Conservation (phyloP, 2,329 filamentous ascomycete genomes). For the Elsinoe arachidis region DNA sequence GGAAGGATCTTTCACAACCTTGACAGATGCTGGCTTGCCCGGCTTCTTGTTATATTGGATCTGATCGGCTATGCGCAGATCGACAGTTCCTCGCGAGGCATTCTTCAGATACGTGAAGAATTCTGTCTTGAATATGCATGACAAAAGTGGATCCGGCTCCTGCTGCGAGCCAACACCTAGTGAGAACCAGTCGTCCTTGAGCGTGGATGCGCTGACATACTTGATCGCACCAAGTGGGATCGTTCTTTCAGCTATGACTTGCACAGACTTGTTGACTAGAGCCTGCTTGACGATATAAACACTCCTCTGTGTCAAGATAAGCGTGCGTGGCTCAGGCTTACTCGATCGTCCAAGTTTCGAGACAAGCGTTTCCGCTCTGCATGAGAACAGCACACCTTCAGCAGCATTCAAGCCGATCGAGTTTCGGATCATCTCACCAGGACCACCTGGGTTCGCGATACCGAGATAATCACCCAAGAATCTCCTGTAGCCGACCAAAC, state of each 20-base stretch:
- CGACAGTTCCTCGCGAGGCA: conserved; percentile 69
- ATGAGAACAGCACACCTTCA: conserved; percentile 80
- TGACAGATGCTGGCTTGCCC: conserved; percentile 79
- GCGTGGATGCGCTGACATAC: conserved; percentile 68
- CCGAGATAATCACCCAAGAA: conserved; percentile 95
- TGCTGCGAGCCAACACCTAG: conserved; percentile 81
- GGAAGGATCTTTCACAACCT: conserved; percentile 79
- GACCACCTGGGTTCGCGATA: conserved; percentile 68
- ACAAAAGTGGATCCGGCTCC: conserved; percentile 87
- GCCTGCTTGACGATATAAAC: conserved; percentile 84
- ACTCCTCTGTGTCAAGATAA: conserved; percentile 76
- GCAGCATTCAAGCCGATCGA: conserved; percentile 59
- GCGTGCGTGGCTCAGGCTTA: conserved; percentile 76
- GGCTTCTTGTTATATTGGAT: conserved; percentile 99
- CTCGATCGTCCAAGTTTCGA: conserved; percentile 95
- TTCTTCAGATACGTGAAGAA: conserved; percentile 86
- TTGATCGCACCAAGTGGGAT: conserved; percentile 83
- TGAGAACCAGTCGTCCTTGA: conserved; percentile 95
- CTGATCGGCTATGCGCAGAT: conserved; percentile 69
- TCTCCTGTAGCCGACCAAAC: conserved; percentile 78
- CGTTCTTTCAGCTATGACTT: conserved; percentile 72
- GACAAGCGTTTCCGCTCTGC: conserved; percentile 79
- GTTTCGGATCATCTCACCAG: conserved; percentile 70
- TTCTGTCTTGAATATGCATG: conserved; percentile 92
- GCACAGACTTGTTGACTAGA: conserved; percentile 70